phyloP scores from a whole-genome alignment of 768 basidiomycete species.

The Auriscalpium orientale region DNA sequence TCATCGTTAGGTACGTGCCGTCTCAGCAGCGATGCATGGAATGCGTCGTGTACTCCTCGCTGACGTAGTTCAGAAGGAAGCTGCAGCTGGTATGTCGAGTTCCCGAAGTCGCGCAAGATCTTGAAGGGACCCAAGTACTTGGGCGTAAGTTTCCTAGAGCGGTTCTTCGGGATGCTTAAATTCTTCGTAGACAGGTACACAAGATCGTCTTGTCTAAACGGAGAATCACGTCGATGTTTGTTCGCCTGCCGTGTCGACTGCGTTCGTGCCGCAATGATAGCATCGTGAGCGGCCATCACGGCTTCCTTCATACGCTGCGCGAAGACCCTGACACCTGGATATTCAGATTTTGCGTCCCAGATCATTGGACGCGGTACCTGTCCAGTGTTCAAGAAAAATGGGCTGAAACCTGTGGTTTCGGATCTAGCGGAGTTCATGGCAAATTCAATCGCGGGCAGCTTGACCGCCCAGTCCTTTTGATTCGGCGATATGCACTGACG shows the following conservation, averaged over 20 bases:
- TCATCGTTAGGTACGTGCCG: background rate
- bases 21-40: background rate
- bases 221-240: background rate
- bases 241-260: slow-evolving; percentile 26
- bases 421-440: slow-evolving; percentile 24
- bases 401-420: slow-evolving; percentile 27
- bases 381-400: slow-evolving; percentile 30
- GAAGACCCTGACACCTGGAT: slow-evolving; percentile 23
- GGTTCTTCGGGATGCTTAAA: slow-evolving; percentile 25
- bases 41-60: background rate
- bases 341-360: slow-evolving; percentile 17
- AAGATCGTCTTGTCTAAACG: slow-evolving; percentile 16
- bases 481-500: slow-evolving; percentile 18
- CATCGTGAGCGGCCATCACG: slow-evolving; percentile 25
- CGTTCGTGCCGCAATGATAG: slow-evolving; percentile 26
- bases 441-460: slow-evolving; percentile 29
- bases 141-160: slow-evolving; percentile 29
- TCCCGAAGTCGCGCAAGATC: slow-evolving; percentile 14
- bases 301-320: slow-evolving; percentile 21
- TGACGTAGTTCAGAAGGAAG: background rate
- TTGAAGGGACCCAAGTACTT: slow-evolving; percentile 33
- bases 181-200: slow-evolving; percentile 33
- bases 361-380: slow-evolving; percentile 24
- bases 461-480: slow-evolving; percentile 27
- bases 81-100: background rate